Evolutionary conservation across 768 basidiomycete genomes (phyloP).

Genomic region (Hygrophorus pudorinus): DNA sequence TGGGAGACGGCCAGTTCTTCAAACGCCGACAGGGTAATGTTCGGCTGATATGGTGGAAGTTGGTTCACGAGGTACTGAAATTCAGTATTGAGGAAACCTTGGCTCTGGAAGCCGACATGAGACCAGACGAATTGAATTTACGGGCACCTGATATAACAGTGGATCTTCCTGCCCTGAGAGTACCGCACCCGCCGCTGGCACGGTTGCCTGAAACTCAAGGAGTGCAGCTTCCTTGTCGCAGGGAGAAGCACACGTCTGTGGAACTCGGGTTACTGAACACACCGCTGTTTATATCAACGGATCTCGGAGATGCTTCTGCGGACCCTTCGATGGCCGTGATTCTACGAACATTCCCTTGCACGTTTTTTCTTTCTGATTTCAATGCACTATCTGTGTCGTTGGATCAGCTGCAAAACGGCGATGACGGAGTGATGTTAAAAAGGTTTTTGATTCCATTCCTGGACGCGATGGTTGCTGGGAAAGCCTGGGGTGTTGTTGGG

Average conservation of each 20-base stretch:
- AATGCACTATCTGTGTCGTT: slow-evolving; percentile 19
- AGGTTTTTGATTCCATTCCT: slow-evolving; percentile 50
- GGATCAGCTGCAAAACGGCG: slow-evolving; percentile 27
- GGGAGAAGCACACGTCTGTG: slow-evolving; percentile 23
- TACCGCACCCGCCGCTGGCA: slow-evolving; percentile 14
- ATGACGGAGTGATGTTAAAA: slow-evolving; percentile 40
- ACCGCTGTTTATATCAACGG: slow-evolving; percentile 61
- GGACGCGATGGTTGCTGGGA: slow-evolving; percentile 60
- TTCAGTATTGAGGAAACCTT: slow-evolving; percentile 26
- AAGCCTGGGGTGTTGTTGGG: slow-evolving; percentile 48
- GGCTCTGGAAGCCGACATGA: slow-evolving; percentile 17
- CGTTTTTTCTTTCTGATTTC: slow-evolving; percentile 50
- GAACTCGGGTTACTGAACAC: slow-evolving; percentile 33
- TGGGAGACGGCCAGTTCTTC: slow-evolving; percentile 60
- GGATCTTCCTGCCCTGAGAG: slow-evolving; percentile 15
- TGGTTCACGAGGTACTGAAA: slow-evolving; percentile 40
- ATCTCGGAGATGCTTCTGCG: slow-evolving; percentile 28
- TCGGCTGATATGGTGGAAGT: slow-evolving; percentile 43
- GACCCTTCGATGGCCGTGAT: slow-evolving; percentile 38
- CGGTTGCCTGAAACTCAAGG: neutral
- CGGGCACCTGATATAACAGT: slow-evolving; percentile 12
- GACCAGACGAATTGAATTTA: neutral
- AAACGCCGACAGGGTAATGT: slow-evolving; percentile 29
- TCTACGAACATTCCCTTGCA: slow-evolving; percentile 50
- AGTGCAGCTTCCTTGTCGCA: slow-evolving; percentile 27